Conservation (phyloP, 345 rosid genomes). For the Hibiscus tridactylites region DNA sequence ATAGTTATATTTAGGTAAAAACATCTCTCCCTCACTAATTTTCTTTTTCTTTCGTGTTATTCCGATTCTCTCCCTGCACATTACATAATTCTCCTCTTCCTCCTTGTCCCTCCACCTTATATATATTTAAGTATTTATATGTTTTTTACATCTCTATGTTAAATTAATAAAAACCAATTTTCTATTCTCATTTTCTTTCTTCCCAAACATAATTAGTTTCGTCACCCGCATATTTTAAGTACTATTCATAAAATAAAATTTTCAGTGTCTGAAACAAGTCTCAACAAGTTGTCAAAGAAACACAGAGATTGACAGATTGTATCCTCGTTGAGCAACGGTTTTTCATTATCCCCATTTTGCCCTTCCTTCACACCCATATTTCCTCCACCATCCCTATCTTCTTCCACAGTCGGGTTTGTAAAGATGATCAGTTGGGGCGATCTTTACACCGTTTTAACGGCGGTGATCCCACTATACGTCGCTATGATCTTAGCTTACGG, state of each 20-base stretch:
- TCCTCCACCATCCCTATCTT: not conserved
- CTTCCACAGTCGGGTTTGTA: not conserved
- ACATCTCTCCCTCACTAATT: not conserved
- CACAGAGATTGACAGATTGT: not conserved
- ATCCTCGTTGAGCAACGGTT: slow-evolving; percentile 26
- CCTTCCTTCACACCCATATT: not conserved
- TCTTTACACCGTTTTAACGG: slow-evolving; percentile 79
- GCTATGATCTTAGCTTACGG: slow-evolving; percentile 93
- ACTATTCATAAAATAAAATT: too few relatives aligned
- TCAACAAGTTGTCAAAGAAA: not conserved
- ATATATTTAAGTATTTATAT: not conserved
- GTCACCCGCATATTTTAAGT: too few relatives aligned
- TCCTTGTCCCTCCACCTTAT: not conserved
- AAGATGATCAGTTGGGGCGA: slow-evolving; percentile 69
- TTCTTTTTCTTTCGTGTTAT: not conserved
- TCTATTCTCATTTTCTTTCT: not conserved
- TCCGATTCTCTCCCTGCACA: not conserved
- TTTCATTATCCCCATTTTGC: slow-evolving; percentile 24
- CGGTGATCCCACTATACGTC: slow-evolving; percentile 85
- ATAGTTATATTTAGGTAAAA: too few relatives aligned
- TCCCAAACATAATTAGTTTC: too few relatives aligned
- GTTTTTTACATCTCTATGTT: not conserved
- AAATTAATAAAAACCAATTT: not conserved
- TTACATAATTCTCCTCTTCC: not conserved
- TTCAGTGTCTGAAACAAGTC: not conserved